Conservation (phyloP, 2,329 filamentous ascomycete genomes). For the Paecilomyces fulvus region DNA sequence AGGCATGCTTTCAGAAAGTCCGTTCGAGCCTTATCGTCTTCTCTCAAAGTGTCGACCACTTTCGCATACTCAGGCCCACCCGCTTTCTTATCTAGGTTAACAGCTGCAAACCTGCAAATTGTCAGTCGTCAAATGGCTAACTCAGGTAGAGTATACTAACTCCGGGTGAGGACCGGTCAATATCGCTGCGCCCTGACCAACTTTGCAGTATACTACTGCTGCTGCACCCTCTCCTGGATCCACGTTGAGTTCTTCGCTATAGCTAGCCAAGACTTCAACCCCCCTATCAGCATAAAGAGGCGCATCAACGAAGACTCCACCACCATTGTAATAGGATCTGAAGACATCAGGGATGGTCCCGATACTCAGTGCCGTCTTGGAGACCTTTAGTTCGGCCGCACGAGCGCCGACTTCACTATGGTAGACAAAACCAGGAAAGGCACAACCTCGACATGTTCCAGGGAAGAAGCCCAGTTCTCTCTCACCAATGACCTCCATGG, state of each 20-base stretch:
- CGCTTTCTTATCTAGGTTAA: conserved; percentile 63
- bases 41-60: conserved; percentile 58
- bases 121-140: conserved; percentile 9
- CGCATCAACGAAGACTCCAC: conserved; percentile 83
- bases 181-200: conserved; percentile 71
- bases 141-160: conserved; percentile 42
- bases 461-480: conserved; percentile 86
- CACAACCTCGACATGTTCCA: conserved; percentile 73
- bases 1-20: conserved; percentile 74
- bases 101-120: conserved; percentile 63
- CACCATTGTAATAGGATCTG: conserved; percentile 83
- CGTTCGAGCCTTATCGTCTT: conserved; percentile 61
- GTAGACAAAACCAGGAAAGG: conserved; percentile 86
- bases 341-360: conserved; percentile 54
- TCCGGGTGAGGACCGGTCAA: conserved; percentile 89
- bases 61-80: conserved; percentile 61
- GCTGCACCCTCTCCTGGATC: conserved; percentile 65
- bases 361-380: conserved; percentile 48
- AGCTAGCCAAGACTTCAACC: conserved; percentile 75
- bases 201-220: conserved; percentile 72
- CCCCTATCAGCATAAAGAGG: conserved; percentile 52
- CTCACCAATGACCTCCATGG: conserved; percentile 75
- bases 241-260: conserved; percentile 64
- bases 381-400: conserved; percentile 59
- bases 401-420: conserved; percentile 75